Conservation (phyloP, 805 yeast genomes). For the Lachancea meyersii region DNA sequence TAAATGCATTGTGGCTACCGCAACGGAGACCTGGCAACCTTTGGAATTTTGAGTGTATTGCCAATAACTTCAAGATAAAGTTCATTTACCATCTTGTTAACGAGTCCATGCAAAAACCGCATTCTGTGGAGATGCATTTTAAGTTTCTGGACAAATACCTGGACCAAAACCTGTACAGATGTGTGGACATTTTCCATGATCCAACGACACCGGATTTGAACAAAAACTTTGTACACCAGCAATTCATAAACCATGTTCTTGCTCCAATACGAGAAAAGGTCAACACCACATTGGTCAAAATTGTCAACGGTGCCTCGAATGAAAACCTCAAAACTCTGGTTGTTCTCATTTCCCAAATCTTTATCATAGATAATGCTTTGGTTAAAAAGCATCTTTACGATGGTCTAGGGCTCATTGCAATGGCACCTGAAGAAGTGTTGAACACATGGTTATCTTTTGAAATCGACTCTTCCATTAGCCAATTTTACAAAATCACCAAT, state of each 20-base stretch:
- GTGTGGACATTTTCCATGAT: conserved; percentile 39
- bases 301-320: conserved; percentile 35
- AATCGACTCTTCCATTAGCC: conserved; percentile 37
- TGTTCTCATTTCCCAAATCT: conserved; percentile 37
- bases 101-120: conserved; percentile 30
- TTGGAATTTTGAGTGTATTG: conserved; percentile 45
- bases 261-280: conserved; percentile 43
- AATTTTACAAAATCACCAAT: conserved; percentile 40
- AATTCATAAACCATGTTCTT: conserved; percentile 34
- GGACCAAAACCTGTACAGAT: conserved; percentile 34
- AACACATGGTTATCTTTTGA: conserved; percentile 47
- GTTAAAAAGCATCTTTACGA: conserved; percentile 39
- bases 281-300: conserved; percentile 26
- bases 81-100: conserved; percentile 51
- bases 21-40: conserved; percentile 11
- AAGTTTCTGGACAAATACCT: conserved; percentile 44
- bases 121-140: conserved; percentile 48
- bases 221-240: conserved; percentile 34
- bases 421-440: conserved; percentile 28
- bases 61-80: conserved; percentile 42
- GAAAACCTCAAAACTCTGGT: conserved; percentile 36
- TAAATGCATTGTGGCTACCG: conserved; percentile 11
- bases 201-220: conserved; percentile 18
- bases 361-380: conserved; percentile 34
- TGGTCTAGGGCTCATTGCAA: conserved; percentile 31